Evolutionary conservation across 345 rosid species (phyloP).

Genomic region (Crucihimalaya himalaica): DNA sequence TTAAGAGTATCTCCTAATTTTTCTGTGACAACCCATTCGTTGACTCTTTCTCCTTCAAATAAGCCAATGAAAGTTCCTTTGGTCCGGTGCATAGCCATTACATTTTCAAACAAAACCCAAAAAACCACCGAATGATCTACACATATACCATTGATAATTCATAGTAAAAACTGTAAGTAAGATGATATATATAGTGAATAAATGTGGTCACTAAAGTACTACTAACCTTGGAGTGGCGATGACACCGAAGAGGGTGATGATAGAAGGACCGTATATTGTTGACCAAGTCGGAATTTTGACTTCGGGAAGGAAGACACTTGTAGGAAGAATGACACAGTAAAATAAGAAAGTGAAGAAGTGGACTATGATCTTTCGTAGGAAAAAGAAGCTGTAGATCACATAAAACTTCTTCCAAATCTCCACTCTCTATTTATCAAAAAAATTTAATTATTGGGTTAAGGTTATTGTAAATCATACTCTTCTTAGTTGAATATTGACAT

Average conservation of each 20-base stretch:
- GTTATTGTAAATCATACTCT: background rate
- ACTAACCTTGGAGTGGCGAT: constrained; percentile 34
- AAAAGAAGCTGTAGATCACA: constrained; percentile 37
- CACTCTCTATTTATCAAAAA: constrained; percentile 24
- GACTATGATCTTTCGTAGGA: constrained; percentile 31
- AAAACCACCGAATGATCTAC: constrained; percentile 52
- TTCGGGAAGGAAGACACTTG: constrained; percentile 29
- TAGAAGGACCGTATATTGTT: constrained; percentile 28
- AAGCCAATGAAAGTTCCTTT: constrained; percentile 52
- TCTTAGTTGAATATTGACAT: too few species aligned
- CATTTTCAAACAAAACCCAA: constrained; percentile 59
- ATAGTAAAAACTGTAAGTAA: background rate
- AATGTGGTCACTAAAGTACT: background rate
- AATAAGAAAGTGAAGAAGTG: constrained; percentile 32
- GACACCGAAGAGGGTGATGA: constrained; percentile 1
- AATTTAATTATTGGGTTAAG: background rate
- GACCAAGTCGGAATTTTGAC: constrained; percentile 28
- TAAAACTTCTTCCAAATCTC: constrained; percentile 33
- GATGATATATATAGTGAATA: background rate
- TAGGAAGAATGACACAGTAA: constrained; percentile 36
- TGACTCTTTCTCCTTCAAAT: constrained; percentile 31
- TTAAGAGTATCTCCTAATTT: constrained; percentile 50
- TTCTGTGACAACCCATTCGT: constrained; percentile 35
- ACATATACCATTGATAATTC: background rate
- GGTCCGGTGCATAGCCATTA: constrained; percentile 58